Base-by-base conservation (phyloP, 164 flowering plant species). In the Stephania japonica region DNA sequence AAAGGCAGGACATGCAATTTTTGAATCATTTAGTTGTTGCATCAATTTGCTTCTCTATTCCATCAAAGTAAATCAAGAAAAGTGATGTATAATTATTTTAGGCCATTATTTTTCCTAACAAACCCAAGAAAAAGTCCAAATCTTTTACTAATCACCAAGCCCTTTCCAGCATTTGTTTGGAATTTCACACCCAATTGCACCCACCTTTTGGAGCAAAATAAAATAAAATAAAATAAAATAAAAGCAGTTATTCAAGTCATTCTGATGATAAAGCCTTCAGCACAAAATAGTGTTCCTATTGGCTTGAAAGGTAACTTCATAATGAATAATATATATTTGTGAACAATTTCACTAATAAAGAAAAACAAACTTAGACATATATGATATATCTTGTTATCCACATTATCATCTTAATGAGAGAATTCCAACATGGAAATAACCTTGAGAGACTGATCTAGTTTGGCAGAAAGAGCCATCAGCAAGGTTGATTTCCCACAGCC, bases 401-500 rank as follows among this genome's bases (percentile, higher is more conserved):
- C 44, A 42, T 38, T 38, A 65, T 21, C 13, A 19, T 18, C 49
- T 47, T 63, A 13, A 64, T 23, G 18, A 66, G 26, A 27, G 43
- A 64, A 47, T 1, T 61, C 47, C 21, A 43, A 25, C 16, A 19
- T 3, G 23, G 71, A 56, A 56, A 50, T 49, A 67, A 90, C 94
- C 91, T 89, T 82, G 13, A 90, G 84, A 74, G 88, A 78, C 6
- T 74, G 80, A 76, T 81, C 62, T 10, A 89, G 79, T 32, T 82
- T 87, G 65, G 87, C 90, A 9, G 93, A 79, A 42, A 90, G 87
- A 21, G 93, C 93, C 78, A 77, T 61, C 70, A 89, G 67, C 41
- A 90, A 75, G 14, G 93, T 82, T 53, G 90, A 85, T 75, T 90
- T 90, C 38, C 90, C 90, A 42, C 85, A 85, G 42, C 87, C 86